A percentile compares a stretch with the other conserved stretches of the same genome.
Evolutionary conservation across 768 basidiomycete species (phyloP).

Genomic region (Phanerochaete carnosa): DNA sequence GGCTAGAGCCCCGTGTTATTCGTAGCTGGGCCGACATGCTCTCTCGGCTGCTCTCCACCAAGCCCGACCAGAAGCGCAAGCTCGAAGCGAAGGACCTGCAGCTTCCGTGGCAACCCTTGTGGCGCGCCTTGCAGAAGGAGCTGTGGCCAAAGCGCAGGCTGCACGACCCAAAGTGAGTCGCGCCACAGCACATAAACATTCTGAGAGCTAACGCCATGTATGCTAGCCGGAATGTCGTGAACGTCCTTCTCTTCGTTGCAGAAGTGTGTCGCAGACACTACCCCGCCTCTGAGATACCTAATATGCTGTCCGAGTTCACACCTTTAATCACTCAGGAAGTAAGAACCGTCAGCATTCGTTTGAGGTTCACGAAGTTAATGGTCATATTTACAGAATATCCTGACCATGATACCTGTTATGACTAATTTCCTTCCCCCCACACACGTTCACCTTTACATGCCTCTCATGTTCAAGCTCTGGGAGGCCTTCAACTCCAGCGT

Average conservation of each 20-base stretch:
- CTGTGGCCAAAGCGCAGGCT: conserved; percentile 68
- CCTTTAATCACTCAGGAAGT: conserved; percentile 73
- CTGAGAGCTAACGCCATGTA: neutral
- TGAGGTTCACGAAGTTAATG: neutral
- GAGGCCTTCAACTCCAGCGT: conserved; percentile 73
- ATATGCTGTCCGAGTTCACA: conserved; percentile 70
- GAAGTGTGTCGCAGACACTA: conserved; percentile 73
- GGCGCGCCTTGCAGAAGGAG: conserved; percentile 70
- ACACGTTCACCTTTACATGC: conserved; percentile 64
- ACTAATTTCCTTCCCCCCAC: conserved; percentile 75
- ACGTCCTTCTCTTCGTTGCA: conserved; percentile 71
- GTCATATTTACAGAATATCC: conserved; percentile 43
- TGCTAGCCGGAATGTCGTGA: conserved; percentile 58
- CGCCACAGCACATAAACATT: conserved; percentile 4
- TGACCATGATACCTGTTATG: conserved; percentile 72
- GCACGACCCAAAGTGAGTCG: conserved; percentile 53
- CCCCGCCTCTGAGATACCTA: conserved; percentile 56
- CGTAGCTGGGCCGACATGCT: conserved; percentile 81
- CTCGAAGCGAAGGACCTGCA: conserved; percentile 64
- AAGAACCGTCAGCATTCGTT: conserved; percentile 22
- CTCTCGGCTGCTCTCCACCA: conserved; percentile 63
- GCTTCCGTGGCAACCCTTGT: conserved; percentile 75
- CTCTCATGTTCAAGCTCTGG: conserved; percentile 72
- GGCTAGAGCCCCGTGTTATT: conserved; percentile 66
- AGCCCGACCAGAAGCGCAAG: conserved; percentile 61